A percentile compares a stretch with the other conserved stretches of the same genome.
Evolutionary conservation across 1,139 yeast species (phyloP).

Genomic region (Yamadazyma blattariae): DNA sequence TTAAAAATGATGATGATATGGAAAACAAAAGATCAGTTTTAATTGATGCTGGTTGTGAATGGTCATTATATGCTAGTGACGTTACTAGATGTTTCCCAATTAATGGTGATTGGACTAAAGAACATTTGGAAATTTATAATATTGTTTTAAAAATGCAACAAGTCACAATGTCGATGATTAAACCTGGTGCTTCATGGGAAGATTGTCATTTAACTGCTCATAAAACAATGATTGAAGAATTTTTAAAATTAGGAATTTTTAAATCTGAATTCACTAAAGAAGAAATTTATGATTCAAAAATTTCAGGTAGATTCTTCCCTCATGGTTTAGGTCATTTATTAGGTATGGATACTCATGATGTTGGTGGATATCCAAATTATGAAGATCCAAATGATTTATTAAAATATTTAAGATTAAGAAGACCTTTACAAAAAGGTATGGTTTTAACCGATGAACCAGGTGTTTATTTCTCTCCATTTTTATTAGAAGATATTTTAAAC

Average conservation of each 20-base stretch:
- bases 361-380: constrained; percentile 84
- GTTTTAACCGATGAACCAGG: constrained; percentile 97
- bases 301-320: constrained; percentile 81
- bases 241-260: constrained; percentile 76
- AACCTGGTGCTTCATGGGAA: constrained; percentile 87
- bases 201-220: constrained; percentile 80
- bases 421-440: constrained; percentile 72
- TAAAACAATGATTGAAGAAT: constrained; percentile 66
- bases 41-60: constrained; percentile 97
- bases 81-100: constrained; percentile 96
- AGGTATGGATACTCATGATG: constrained; percentile 96
- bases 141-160: constrained; percentile 84
- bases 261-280: constrained; percentile 54
- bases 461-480: constrained; percentile 79
- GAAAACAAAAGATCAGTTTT: constrained; percentile 59
- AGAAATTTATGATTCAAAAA: constrained; percentile 66
- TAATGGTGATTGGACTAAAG: constrained; percentile 83
- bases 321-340: constrained; percentile 93
- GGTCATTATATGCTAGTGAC: constrained; percentile 90
- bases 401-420: constrained; percentile 74
- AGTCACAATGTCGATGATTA: constrained; percentile 63
- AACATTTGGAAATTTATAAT: constrained; percentile 78
- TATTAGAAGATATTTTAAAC: constrained; percentile 63
- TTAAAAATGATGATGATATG: constrained; percentile 72
- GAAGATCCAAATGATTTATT: constrained; percentile 76